Evolutionary conservation across 495 filamentous ascomycete genomes (phyloP).

Genomic region (Immersiella caudata): DNA sequence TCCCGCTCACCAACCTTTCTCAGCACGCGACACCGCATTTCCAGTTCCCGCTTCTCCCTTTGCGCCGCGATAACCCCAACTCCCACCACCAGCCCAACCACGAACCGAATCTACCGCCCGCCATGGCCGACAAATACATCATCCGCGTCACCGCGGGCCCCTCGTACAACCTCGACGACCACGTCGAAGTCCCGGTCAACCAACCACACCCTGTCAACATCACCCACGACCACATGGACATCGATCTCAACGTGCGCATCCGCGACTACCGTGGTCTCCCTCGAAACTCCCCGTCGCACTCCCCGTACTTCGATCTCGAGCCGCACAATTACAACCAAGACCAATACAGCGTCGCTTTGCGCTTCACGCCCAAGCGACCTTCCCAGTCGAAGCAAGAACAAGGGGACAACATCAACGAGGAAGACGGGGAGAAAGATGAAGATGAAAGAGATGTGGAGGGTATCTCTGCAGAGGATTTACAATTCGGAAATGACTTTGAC

Average conservation of each 20-base stretch:
- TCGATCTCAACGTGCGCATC: conserved; percentile 71
- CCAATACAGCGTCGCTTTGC: conserved; percentile 79
- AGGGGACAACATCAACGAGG: too few species aligned
- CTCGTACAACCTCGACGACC: conserved; percentile 66
- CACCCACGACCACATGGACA: conserved; percentile 59
- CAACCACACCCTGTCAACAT: conserved; percentile 57
- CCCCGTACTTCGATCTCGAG: conserved; percentile 72
- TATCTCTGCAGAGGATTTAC: conserved; percentile 70
- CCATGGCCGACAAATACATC: conserved; percentile 66
- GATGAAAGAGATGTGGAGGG: conserved; percentile 21
- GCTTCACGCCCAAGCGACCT: conserved; percentile 66
- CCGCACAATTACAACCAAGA: conserved; percentile 65
- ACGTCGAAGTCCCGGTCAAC: conserved; percentile 75
- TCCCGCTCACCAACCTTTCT: too few species aligned
- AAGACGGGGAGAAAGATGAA: neutral
- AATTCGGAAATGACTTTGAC: conserved; percentile 94
- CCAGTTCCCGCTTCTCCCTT: neutral
- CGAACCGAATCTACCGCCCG: neutral
- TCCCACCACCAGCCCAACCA: neutral
- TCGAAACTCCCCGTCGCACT: conserved; percentile 57
- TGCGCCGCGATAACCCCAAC: neutral
- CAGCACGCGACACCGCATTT: too few species aligned
- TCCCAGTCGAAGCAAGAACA: too few species aligned
- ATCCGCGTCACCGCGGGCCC: conserved; percentile 76
- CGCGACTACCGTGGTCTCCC: conserved; percentile 62